A percentile compares a stretch with the other conserved stretches of the same genome.
Conservation (phyloP, 306 rosid species). For the Potentilla sterilis region DNA sequence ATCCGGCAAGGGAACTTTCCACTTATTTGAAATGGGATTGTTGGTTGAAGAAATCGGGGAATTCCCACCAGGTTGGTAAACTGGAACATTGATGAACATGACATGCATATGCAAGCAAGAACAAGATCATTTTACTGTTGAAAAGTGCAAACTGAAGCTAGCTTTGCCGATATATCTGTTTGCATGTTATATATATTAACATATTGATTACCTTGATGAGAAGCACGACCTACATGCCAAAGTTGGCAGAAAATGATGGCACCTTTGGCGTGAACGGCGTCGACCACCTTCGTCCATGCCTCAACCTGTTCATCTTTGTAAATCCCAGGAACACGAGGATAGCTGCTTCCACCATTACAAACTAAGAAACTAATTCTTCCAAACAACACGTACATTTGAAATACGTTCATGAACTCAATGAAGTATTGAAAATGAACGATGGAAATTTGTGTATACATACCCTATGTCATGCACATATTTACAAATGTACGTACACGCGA, state of each 20-base stretch:
- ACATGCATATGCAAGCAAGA: too few relatives aligned
- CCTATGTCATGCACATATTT: too few relatives aligned
- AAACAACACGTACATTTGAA: not conserved
- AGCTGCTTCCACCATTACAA: conserved; percentile 30
- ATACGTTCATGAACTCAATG: too few relatives aligned
- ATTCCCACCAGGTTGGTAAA: conserved; percentile 53
- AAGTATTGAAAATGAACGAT: too few relatives aligned
- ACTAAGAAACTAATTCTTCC: not conserved
- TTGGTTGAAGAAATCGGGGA: conserved; percentile 72
- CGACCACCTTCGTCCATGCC: conserved; percentile 80
- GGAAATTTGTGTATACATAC: too few relatives aligned
- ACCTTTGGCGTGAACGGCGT: conserved; percentile 83
- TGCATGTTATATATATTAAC: too few relatives aligned
- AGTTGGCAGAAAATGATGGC: conserved; percentile 76
- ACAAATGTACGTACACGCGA: too few relatives aligned
- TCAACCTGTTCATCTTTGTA: conserved; percentile 55
- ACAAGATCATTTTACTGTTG: too few relatives aligned
- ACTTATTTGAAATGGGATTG: conserved; percentile 56
- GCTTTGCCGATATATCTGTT: too few relatives aligned
- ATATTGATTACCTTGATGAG: conserved; percentile 50
- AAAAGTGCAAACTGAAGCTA: not conserved
- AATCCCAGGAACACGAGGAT: conserved; percentile 57
- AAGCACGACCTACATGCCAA: conserved; percentile 97
- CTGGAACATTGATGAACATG: too few relatives aligned
- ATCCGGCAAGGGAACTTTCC: conserved; percentile 78